Evolutionary conservation across 2,329 filamentous ascomycete genomes (phyloP), one percentile per base, ranked within the genome.

Genomic region (Cytospora paraplurivora): DNA sequence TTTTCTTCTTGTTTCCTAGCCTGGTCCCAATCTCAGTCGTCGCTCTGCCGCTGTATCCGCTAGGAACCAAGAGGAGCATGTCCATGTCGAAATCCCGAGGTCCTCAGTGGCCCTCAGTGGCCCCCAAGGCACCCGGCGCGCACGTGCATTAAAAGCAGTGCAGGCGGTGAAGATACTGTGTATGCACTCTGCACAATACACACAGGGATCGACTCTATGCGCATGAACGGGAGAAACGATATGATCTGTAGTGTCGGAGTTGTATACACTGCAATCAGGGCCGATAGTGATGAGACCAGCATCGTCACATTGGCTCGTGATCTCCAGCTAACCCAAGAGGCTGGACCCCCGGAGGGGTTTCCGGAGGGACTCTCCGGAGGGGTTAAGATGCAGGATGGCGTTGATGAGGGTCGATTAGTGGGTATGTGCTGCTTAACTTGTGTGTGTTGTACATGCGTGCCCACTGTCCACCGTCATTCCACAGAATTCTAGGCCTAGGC

Each of bases 301-400:
- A 61, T 56, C 59, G 41, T 61, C 37, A 55, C 51, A 55, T 55
- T 51, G 59, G 59, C 41, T 51, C 51, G 59, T 55, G 59, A 61
- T 61, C 51, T n/a, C n/a, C n/a, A n/a, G n/a, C n/a, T 51, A 55
- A 38, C 21, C 32, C n/a, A n/a, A 12, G 21, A 32, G 41, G 15
- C 21, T 21, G 2, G n/a, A 47, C 7, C 32, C 32, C 13, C 47
- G 34, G 35, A 21, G 27, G 27, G 27, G 27, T 27, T 27, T 27
- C 27, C 27, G 27, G 27, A 27, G 27, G 27, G 27, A 27, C 27
- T 27, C 27, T n/a, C 27, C 27, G 27, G 27, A 27, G 17, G 49
- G 56, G 12, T 17, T 19, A 19, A 21, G 12, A 27, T 15, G 41
- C 15, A 17, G 27, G 8, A n/a, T 57, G 41, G 47, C 15, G 19